Conservation (phyloP, 768 basidiomycete species). For the Chalciporus piperatus region DNA sequence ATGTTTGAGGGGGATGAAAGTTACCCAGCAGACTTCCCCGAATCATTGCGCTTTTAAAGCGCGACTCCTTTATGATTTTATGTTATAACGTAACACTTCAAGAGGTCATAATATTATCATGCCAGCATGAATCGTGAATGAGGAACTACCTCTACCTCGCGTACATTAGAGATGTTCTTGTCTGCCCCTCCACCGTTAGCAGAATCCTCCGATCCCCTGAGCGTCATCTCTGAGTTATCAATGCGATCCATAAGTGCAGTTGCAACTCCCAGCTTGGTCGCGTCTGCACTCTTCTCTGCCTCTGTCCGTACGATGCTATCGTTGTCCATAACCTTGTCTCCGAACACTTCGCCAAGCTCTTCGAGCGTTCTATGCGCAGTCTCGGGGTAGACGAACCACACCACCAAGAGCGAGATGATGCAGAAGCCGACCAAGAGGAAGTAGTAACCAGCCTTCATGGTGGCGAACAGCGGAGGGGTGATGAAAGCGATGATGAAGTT, state of each 20-base stretch:
- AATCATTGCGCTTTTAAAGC: conserved; percentile 23
- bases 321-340: conserved; percentile 32
- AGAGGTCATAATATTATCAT: conserved; percentile 2
- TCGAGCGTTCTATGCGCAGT: conserved; percentile 47
- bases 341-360: conserved; percentile 48
- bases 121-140: conserved; percentile 1
- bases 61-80: neutral
- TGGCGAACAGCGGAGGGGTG: conserved; percentile 58
- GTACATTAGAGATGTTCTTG: conserved; percentile 18
- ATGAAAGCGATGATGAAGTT: conserved; percentile 44
- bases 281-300: conserved; percentile 13
- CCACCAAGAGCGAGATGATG: conserved; percentile 41
- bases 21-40: conserved; percentile 34
- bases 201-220: conserved; percentile 20
- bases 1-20: conserved; percentile 36
- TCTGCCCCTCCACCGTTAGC: conserved; percentile 6
- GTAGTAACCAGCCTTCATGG: conserved; percentile 46
- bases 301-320: conserved; percentile 18
- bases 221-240: conserved; percentile 26
- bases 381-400: conserved; percentile 49
- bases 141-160: conserved; percentile 15
- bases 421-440: conserved; percentile 50
- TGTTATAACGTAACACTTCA: conserved; percentile 1
- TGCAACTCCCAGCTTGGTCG: conserved; percentile 8
- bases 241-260: conserved; percentile 14